Conservation (phyloP, 352 stramenopile species). For the Elongisporangium undulatum region DNA sequence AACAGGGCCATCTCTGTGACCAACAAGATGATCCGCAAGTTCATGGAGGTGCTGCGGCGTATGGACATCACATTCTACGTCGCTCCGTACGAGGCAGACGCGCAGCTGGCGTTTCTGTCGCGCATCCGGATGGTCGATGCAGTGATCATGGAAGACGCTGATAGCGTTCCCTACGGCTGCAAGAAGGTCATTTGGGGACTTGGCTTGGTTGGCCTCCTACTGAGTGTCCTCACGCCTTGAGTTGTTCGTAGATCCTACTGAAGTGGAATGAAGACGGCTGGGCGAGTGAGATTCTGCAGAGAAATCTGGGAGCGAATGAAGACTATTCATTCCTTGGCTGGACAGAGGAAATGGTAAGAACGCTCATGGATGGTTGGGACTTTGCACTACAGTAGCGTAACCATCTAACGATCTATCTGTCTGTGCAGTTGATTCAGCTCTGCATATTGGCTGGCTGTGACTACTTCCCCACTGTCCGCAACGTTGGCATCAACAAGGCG, state of each 20-base stretch:
- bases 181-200: constrained; percentile 25
- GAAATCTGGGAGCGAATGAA: constrained; percentile 77
- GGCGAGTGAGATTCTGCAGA: constrained; percentile 84
- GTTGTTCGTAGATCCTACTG: constrained; percentile 77
- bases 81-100: constrained; percentile 96
- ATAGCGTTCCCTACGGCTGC: constrained; percentile 94
- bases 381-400: neutral
- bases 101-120: constrained; percentile 94
- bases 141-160: constrained; percentile 96
- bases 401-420: neutral
- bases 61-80: constrained; percentile 91
- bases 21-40: constrained; percentile 70
- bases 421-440: constrained; percentile 61
- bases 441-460: constrained; percentile 89
- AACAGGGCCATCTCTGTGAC: constrained; percentile 57
- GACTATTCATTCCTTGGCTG: constrained; percentile 78
- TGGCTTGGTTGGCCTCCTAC: neutral
- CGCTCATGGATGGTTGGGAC: neutral
- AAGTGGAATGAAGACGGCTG: constrained; percentile 90
- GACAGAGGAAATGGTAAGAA: constrained; percentile 80
- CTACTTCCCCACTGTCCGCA: constrained; percentile 75
- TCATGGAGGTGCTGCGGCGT: constrained; percentile 52
- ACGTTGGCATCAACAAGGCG: constrained; percentile 80
- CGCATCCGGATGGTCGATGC: constrained; percentile 86
- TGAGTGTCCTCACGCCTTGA: neutral